These are phyloP conservation scores for Botrytis medusae DNA, from an alignment of 2,329 filamentous ascomycete species.

Conservation along the genomic window DNA sequence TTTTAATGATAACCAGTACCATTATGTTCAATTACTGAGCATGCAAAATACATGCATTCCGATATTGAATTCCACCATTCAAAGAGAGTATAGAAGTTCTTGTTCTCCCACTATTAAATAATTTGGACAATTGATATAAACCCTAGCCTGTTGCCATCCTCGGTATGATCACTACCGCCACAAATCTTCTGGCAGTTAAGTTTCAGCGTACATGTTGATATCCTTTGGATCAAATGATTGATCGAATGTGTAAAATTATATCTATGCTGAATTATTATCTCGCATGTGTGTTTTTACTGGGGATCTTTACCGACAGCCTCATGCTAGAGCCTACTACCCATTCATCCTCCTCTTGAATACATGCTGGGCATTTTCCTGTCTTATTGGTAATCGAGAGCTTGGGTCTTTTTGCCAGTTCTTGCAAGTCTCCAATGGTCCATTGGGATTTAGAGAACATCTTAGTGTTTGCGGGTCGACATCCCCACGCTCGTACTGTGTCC, in stretches of 20 bases:
- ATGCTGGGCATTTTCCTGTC: background rate
- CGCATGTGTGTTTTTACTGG: background rate
- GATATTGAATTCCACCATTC: background rate
- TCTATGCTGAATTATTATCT: slow-evolving; percentile 9
- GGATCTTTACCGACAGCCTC: slow-evolving; percentile 6
- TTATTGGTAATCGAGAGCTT: slow-evolving; percentile 6
- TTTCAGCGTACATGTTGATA: background rate
- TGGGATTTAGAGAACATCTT: slow-evolving; percentile 3
- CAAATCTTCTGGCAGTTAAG: background rate
- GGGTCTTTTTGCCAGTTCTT: slow-evolving; percentile 6
- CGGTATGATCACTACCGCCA: background rate
- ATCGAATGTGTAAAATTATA: background rate
- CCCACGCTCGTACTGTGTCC: slow-evolving; percentile 9
- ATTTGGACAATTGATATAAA: background rate
- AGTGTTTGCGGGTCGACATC: slow-evolving; percentile 9
- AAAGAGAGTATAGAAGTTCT: background rate
- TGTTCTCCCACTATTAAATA: background rate
- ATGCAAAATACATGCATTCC: background rate
- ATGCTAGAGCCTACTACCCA: slow-evolving; percentile 7
- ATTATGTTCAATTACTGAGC: background rate
- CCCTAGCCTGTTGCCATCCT: background rate
- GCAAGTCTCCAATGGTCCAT: slow-evolving; percentile 1
- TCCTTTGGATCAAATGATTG: background rate
- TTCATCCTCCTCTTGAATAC: background rate
- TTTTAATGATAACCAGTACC: background rate